phyloP scores from a whole-genome alignment of 169 alveolate genomes.

The Plasmodium inui region DNA sequence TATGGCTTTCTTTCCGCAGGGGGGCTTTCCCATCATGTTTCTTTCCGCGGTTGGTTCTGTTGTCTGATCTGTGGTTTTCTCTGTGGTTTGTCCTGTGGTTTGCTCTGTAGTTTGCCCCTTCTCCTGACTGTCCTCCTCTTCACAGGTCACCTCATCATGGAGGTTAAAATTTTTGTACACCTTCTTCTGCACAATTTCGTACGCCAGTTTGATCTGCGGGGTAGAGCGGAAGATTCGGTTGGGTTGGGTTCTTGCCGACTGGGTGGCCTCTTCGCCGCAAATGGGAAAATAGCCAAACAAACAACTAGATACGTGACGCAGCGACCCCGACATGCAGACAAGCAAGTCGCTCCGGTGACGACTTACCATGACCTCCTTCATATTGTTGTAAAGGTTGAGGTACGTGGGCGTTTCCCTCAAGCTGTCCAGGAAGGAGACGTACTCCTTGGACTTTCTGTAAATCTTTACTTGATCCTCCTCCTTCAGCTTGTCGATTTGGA shows the following conservation, averaged over 20 bases:
- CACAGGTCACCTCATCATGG: background rate
- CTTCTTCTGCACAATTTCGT: conserved; percentile 33
- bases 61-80: background rate
- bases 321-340: background rate
- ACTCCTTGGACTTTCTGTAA: conserved; percentile 45
- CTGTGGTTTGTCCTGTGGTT: background rate
- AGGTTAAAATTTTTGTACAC: conserved; percentile 49
- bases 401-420: conserved; percentile 34
- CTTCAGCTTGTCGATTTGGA: conserved; percentile 14
- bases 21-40: background rate
- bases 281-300: background rate
- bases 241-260: background rate
- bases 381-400: conserved; percentile 27
- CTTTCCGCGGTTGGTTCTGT: background rate
- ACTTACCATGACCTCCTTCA: conserved; percentile 42
- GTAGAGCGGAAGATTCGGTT: background rate
- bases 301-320: background rate
- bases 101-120: background rate
- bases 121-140: background rate
- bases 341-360: background rate
- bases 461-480: conserved; percentile 52
- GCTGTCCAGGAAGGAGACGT: conserved; percentile 26
- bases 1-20: background rate
- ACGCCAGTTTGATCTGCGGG: conserved; percentile 23
- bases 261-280: background rate